These are phyloP conservation scores for Cucumis melo DNA, from an alignment of 306 rosid species.

Conservation along the genomic window DNA sequence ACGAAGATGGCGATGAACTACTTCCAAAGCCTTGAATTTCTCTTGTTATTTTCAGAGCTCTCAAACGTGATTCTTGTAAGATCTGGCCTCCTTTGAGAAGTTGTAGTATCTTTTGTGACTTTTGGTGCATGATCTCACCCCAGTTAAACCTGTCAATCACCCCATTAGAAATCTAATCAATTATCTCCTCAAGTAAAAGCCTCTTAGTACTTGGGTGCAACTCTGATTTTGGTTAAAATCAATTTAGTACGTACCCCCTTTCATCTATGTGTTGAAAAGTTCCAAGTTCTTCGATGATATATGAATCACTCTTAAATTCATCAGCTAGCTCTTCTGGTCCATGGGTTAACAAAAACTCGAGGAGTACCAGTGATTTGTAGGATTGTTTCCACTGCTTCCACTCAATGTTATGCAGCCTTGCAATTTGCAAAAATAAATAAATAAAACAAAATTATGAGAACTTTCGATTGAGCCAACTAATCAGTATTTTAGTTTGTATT, in stretches of 20 bases:
- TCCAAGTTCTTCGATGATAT: slow-evolving; percentile 50
- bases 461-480: too few species aligned
- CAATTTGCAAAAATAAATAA: background rate
- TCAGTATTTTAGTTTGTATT: too few species aligned
- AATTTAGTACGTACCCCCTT: slow-evolving; percentile 48
- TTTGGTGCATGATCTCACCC: slow-evolving; percentile 54
- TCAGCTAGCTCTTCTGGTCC: slow-evolving; percentile 54
- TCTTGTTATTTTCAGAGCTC: slow-evolving; percentile 53
- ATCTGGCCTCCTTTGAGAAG: slow-evolving; percentile 31
- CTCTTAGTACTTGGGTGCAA: background rate
- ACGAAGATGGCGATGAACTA: background rate
- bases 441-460: background rate
- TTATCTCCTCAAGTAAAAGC: background rate
- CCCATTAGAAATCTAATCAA: background rate
- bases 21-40: slow-evolving; percentile 76
- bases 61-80: slow-evolving; percentile 43
- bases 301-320: slow-evolving; percentile 44
- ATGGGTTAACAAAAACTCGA: slow-evolving; percentile 68
- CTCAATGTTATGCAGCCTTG: slow-evolving; percentile 45
- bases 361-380: slow-evolving; percentile 54
- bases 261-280: slow-evolving; percentile 36
- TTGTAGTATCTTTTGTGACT: slow-evolving; percentile 36
- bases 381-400: slow-evolving; percentile 71
- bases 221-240: background rate
- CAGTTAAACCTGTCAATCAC: slow-evolving; percentile 51